These are phyloP conservation scores for Ramaria rubella DNA, from an alignment of 768 basidiomycete genomes.

Conservation along the genomic window DNA sequence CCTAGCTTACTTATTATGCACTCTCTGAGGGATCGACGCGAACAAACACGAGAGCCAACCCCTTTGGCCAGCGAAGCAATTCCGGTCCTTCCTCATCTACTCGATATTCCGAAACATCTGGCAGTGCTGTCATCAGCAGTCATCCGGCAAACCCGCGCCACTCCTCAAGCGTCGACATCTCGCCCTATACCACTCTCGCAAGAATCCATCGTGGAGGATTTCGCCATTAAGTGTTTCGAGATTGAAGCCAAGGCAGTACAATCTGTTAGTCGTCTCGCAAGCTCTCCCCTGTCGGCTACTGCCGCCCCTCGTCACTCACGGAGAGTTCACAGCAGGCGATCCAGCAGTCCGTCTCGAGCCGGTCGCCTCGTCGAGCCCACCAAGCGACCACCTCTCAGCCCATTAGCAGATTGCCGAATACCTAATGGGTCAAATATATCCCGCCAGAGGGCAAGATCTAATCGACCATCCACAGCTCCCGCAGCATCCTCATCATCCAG, in stretches of 20 bases:
- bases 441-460: neutral
- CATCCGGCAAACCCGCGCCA: slow-evolving; percentile 47
- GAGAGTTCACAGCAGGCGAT: neutral
- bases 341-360: neutral
- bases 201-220: slow-evolving; percentile 43
- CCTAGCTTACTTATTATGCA: slow-evolving; percentile 40
- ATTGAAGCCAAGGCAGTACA: slow-evolving; percentile 64
- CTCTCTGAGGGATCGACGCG: slow-evolving; percentile 46
- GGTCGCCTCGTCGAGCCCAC: neutral
- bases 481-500: slow-evolving; percentile 27
- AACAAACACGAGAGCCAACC: slow-evolving; percentile 50
- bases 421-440: neutral
- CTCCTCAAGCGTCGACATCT: neutral
- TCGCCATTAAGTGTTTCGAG: slow-evolving; percentile 47
- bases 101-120: slow-evolving; percentile 75
- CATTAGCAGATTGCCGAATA: neutral
- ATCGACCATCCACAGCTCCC: slow-evolving; percentile 44
- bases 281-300: neutral
- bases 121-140: slow-evolving; percentile 71
- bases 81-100: slow-evolving; percentile 62
- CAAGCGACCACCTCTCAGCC: neutral
- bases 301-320: slow-evolving; percentile 1
- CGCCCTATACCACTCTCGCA: slow-evolving; percentile 7
- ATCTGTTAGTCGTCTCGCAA: slow-evolving; percentile 57
- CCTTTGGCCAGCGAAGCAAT: slow-evolving; percentile 64